Evolutionary conservation across 768 basidiomycete genomes (phyloP).

Genomic region (Cyathus striatus): DNA sequence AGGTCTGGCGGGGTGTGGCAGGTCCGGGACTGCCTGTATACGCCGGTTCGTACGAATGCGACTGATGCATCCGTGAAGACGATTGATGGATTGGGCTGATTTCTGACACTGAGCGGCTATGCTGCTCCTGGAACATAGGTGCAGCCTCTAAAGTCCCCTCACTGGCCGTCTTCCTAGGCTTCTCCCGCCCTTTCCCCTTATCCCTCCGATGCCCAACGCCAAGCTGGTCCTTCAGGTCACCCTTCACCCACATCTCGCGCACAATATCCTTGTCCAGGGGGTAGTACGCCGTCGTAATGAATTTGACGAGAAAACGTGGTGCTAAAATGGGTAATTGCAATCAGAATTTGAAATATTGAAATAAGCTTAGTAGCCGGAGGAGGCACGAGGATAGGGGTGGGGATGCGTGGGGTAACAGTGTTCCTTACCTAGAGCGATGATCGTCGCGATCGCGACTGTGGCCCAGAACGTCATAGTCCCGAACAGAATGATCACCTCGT

Average conservation of each 20-base stretch:
- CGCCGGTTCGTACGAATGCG: constrained; percentile 44
- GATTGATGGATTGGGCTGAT: too few relatives aligned
- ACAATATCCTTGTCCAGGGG: constrained; percentile 89
- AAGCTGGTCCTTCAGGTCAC: constrained; percentile 77
- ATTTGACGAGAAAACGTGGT: constrained; percentile 80
- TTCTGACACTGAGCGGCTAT: constrained; percentile 64
- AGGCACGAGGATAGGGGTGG: too few relatives aligned
- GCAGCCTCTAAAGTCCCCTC: constrained; percentile 48
- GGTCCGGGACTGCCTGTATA: constrained; percentile 23
- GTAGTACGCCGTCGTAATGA: constrained; percentile 58
- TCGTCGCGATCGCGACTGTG: constrained; percentile 61
- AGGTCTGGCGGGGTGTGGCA: constrained; percentile 40
- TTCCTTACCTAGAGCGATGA: constrained; percentile 64
- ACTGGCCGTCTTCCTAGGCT: constrained; percentile 20
- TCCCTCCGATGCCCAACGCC: constrained; percentile 63
- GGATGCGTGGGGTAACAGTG: too few relatives aligned
- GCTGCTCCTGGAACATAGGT: constrained; percentile 67
- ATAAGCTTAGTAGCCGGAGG: not conserved
- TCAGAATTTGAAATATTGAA: too few relatives aligned
- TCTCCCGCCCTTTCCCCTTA: too few relatives aligned
- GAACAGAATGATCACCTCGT: constrained; percentile 72
- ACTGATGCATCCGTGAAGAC: too few relatives aligned
- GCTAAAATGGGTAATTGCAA: too few relatives aligned
- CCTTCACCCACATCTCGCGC: constrained; percentile 86
- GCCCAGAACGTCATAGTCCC: constrained; percentile 82